Conservation (phyloP, 1,284 basidiomycete genomes). For the Stygiomarasmius scandens region DNA sequence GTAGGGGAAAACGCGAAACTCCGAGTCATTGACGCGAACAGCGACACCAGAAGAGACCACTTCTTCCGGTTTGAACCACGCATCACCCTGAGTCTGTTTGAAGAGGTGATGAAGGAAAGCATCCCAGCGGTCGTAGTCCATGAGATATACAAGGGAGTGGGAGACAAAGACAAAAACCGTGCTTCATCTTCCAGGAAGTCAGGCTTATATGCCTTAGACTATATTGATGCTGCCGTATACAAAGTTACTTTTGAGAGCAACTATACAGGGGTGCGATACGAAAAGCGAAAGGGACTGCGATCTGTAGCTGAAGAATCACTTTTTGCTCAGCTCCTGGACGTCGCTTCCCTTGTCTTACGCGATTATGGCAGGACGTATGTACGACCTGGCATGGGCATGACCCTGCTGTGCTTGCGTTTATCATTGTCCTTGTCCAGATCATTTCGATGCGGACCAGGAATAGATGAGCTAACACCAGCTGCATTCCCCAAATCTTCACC, state of each 20-base stretch:
- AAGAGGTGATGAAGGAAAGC: constrained; percentile 53
- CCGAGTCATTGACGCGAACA: constrained; percentile 55
- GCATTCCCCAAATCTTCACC: too few species aligned
- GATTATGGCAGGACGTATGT: not conserved
- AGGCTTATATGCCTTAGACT: too few species aligned
- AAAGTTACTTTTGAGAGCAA: too few species aligned
- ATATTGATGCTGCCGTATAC: too few species aligned
- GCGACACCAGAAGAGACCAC: constrained; percentile 69
- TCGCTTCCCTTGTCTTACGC: not conserved
- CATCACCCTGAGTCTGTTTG: constrained; percentile 66
- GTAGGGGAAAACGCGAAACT: constrained; percentile 76
- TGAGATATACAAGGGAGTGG: constrained; percentile 18
- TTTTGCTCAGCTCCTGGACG: too few species aligned
- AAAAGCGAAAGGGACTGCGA: too few species aligned
- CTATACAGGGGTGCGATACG: too few species aligned
- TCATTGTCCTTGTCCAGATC: not conserved
- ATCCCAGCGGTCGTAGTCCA: constrained; percentile 58
- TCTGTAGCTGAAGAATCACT: not conserved
- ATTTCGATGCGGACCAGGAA: too few species aligned
- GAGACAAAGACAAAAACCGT: too few species aligned
- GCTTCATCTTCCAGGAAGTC: too few species aligned
- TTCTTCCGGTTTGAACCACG: constrained; percentile 75
- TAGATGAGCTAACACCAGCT: too few species aligned
- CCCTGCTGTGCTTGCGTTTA: not conserved
- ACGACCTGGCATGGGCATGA: too few species aligned